Percentiles rank a stretch among this genome's conserved stretches.
phyloP scores from a whole-genome alignment of 192 early-diverging fungal species.

The Coemansia sp. region DNA sequence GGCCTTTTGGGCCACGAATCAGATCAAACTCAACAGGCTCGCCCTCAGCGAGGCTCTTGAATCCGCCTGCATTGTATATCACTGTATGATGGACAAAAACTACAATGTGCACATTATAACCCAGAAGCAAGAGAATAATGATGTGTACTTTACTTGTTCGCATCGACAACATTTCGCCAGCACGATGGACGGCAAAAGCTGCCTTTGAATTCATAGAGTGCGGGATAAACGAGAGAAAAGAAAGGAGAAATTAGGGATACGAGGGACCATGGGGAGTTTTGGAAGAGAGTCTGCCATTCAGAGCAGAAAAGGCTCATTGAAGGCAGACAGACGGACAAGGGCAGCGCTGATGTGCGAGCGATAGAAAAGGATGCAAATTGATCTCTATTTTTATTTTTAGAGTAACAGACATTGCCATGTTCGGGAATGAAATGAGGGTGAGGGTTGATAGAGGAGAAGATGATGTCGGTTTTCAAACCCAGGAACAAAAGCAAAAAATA shows the following conservation, averaged over 20 bases:
- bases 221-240: not conserved
- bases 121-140: not conserved
- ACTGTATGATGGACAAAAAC: constrained; percentile 82
- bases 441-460: not conserved
- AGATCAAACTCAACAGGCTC: constrained; percentile 69
- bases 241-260: constrained; percentile 1
- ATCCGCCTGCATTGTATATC: constrained; percentile 73
- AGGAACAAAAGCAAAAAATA: constrained; percentile 14
- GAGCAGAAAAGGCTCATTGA: not conserved
- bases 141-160: not conserved
- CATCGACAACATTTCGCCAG: not conserved
- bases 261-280: constrained; percentile 8
- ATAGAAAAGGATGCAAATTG: not conserved
- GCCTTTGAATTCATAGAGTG: not conserved
- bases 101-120: constrained; percentile 16
- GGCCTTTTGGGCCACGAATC: constrained; percentile 73
- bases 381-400: not conserved
- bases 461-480: not conserved
- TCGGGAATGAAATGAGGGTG: not conserved
- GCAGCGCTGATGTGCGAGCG: not conserved
- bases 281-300: not conserved
- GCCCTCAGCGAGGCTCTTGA: constrained; percentile 74
- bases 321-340: not conserved
- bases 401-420: not conserved
- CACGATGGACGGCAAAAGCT: not conserved